These are phyloP conservation scores for Trametes coccinea DNA, from an alignment of 768 basidiomycete species.

Conservation along the genomic window DNA sequence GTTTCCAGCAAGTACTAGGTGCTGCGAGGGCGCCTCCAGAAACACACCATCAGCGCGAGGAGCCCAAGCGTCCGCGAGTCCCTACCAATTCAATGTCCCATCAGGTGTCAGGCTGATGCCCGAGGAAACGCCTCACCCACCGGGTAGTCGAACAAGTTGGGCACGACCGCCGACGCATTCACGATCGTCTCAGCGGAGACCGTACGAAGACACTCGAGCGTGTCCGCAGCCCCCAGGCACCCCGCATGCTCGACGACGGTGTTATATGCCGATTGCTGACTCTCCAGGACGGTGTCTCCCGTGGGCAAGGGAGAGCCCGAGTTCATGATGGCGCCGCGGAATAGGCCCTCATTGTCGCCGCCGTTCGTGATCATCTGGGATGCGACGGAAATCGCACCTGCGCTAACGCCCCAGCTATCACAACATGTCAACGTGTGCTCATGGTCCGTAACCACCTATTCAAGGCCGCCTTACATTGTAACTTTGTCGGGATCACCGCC, in stretches of 20 bases:
- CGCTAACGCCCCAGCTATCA: conserved; percentile 37
- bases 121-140: conserved; percentile 34
- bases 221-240: conserved; percentile 12
- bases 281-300: not conserved
- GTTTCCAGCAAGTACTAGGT: conserved; percentile 44
- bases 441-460: not conserved
- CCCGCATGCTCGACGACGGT: conserved; percentile 7
- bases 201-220: conserved; percentile 21
- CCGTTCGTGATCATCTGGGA: conserved; percentile 29
- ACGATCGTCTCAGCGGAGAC: conserved; percentile 16
- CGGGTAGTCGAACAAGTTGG: not conserved
- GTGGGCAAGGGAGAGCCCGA: conserved; percentile 14
- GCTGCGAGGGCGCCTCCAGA: conserved; percentile 41
- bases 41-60: conserved; percentile 51
- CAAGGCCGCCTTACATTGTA: conserved; percentile 32
- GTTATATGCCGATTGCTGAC: not conserved
- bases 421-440: conserved; percentile 30
- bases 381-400: conserved; percentile 39
- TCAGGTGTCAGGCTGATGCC: not conserved
- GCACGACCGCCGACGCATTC: not conserved
- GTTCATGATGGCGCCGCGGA: conserved; percentile 40
- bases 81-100: conserved; percentile 30
- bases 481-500: conserved; percentile 46
- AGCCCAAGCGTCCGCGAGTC: conserved; percentile 46
- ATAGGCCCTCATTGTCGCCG: conserved; percentile 25